phyloP scores from a whole-genome alignment of 768 basidiomycete genomes.

The Amanita brunnescens region DNA sequence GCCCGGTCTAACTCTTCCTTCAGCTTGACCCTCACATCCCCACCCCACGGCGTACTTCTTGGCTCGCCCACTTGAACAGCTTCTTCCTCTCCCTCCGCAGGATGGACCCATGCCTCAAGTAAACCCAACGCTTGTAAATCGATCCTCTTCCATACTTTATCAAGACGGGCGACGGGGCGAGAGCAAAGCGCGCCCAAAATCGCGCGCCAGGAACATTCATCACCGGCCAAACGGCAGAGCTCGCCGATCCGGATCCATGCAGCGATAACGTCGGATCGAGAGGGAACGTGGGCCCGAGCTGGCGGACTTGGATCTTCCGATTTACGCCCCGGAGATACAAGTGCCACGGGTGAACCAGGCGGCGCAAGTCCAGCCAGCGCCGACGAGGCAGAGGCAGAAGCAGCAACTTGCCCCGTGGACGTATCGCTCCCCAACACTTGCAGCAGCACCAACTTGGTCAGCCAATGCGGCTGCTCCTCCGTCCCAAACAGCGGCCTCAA shows the following conservation, averaged over 20 bases:
- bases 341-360: slow-evolving; percentile 6
- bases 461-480: slow-evolving; percentile 71
- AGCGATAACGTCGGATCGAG: slow-evolving; percentile 63
- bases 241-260: slow-evolving; percentile 72
- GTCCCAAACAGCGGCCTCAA: slow-evolving; percentile 49
- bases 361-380: too few species aligned
- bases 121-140: slow-evolving; percentile 46
- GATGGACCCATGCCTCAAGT: slow-evolving; percentile 62
- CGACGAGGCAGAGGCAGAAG: background rate
- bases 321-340: slow-evolving; percentile 22
- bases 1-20: slow-evolving; percentile 40
- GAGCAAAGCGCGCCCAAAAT: slow-evolving; percentile 65
- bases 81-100: slow-evolving; percentile 21
- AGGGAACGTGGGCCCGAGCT: slow-evolving; percentile 25
- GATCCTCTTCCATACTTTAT: slow-evolving; percentile 74
- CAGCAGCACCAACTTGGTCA: slow-evolving; percentile 62
- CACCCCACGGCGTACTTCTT: slow-evolving; percentile 60
- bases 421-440: slow-evolving; percentile 63
- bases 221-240: slow-evolving; percentile 59
- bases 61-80: slow-evolving; percentile 27
- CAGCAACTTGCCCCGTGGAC: slow-evolving; percentile 18
- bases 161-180: slow-evolving; percentile 64
- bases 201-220: slow-evolving; percentile 75
- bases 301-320: slow-evolving; percentile 20
- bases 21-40: slow-evolving; percentile 40